phyloP scores from a whole-genome alignment of 1,284 basidiomycete species.

The Phenoliferia sp. region DNA sequence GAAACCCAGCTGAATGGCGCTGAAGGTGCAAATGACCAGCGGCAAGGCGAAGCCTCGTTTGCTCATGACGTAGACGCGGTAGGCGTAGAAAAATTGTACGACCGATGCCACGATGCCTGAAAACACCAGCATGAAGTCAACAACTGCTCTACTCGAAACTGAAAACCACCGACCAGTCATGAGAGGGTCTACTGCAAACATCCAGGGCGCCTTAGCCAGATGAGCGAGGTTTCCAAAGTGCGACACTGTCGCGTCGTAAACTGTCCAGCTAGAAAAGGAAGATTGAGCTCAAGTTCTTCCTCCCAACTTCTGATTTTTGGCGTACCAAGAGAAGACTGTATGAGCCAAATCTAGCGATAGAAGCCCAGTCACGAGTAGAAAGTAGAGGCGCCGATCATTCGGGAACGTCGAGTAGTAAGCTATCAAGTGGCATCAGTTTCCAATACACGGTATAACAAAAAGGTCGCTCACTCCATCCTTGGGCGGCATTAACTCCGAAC shows the following conservation, averaged over 20 bases:
- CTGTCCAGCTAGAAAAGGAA: constrained; percentile 10
- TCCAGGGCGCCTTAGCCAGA: constrained; percentile 6
- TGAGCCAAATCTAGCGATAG: constrained; percentile 12
- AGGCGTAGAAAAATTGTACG: neutral
- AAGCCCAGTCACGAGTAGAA: constrained; percentile 8
- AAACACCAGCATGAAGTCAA: neutral
- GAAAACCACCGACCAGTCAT: constrained; percentile 6
- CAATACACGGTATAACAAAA: neutral
- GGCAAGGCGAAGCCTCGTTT: constrained; percentile 3
- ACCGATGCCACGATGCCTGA: neutral
- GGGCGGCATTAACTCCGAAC: constrained; percentile 11
- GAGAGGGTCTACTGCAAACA: constrained; percentile 14
- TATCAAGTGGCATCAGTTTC: neutral
- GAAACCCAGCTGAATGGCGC: constrained; percentile 9
- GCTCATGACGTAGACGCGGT: constrained; percentile 17
- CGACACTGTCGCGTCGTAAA: constrained; percentile 12
- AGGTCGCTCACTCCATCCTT: constrained; percentile 4
- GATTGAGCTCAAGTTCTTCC: neutral
- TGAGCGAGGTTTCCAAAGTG: constrained; percentile 4
- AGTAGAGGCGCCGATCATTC: constrained; percentile 10
- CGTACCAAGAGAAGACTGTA: constrained; percentile 1
- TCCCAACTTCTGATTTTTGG: neutral
- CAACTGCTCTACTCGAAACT: neutral
- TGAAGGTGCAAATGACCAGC: constrained; percentile 6
- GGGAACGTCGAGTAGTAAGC: constrained; percentile 8